These are phyloP conservation scores for Melampsora americana DNA, from an alignment of 1,284 basidiomycete species.

Conservation along the genomic window DNA sequence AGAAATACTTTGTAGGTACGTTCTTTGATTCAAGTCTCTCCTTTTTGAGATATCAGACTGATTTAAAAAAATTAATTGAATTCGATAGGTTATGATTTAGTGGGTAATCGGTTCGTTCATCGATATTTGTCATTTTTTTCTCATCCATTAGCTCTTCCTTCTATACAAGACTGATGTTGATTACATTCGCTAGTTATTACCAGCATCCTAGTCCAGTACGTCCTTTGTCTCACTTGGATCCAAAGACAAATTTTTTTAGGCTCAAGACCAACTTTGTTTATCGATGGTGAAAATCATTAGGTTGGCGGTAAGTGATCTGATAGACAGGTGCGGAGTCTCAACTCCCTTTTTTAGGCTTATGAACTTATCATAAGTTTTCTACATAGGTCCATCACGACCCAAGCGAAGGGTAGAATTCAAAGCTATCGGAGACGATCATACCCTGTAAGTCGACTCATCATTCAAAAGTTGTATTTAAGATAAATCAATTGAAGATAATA, in stretches of 20 bases:
- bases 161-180: not conserved
- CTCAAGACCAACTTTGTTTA: not conserved
- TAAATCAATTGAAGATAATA: not conserved
- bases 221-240: not conserved
- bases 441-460: not conserved
- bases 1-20: constrained; percentile 31
- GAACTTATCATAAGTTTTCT: not conserved
- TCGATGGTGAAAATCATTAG: not conserved
- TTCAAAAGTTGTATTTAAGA: not conserved
- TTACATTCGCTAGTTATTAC: not conserved
- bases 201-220: not conserved
- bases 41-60: not conserved
- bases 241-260: not conserved
- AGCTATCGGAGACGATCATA: constrained; percentile 20
- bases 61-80: not conserved
- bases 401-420: constrained; percentile 37
- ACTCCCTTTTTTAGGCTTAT: not conserved
- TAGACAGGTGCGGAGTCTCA: too few species aligned
- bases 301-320: not conserved
- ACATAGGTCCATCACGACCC: constrained; percentile 7
- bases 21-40: not conserved
- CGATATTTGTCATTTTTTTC: not conserved
- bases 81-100: constrained; percentile 33
- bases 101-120: constrained; percentile 28
- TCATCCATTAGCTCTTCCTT: not conserved